Evolutionary conservation across 495 filamentous ascomycete species (phyloP), one percentile per base, ranked within the genome.

Genomic region (Podospora conica): DNA sequence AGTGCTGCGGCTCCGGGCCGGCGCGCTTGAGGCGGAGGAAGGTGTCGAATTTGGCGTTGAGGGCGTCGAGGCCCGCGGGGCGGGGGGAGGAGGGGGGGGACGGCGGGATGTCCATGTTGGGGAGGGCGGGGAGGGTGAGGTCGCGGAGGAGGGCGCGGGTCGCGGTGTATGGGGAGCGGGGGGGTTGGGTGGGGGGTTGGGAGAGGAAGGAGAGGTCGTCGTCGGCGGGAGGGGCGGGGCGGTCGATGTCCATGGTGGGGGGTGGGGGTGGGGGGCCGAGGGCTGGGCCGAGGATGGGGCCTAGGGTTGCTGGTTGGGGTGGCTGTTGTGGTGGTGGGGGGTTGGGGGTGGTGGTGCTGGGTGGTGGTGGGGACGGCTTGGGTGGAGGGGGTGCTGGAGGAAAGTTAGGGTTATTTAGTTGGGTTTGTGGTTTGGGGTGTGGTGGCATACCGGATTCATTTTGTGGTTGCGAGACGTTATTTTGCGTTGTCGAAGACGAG

Each of bases 11-110:
- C 69, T 91, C 86, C 61, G 86, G 87, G 23, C 23, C 33, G 40
- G 48, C 48, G 55, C 74, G 72, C 77, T 97, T 98, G 55, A 97
- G 81, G 24, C 85, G 81, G 1, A 97, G 85, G 75, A 98, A 97
- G 71, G 88, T 89, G 61, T 86, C 81, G 69, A 97, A 90, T 69
- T 96, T 97, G 60, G 83, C 82, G 61, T 86, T 91, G 1, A 87
- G 82, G 12, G 72, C 75, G 6, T 76, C 75, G 40, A 76, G 63
- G 3, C 76, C 74, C 2, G 84, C 78, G 9, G 86, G 77, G 2
- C 93, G 91, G 21, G 92, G 91, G 20, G 90, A 89, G 20, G 88
- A 88, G 0, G 91, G 90, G 1, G 95, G 95, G 1, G 94, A 96
- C 3, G 84, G 83, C 20, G 95, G 95, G 67, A 98, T 96, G 57